Base-by-base conservation (phyloP, 2,329 filamentous ascomycete species). In the Triangularia setosa region DNA sequence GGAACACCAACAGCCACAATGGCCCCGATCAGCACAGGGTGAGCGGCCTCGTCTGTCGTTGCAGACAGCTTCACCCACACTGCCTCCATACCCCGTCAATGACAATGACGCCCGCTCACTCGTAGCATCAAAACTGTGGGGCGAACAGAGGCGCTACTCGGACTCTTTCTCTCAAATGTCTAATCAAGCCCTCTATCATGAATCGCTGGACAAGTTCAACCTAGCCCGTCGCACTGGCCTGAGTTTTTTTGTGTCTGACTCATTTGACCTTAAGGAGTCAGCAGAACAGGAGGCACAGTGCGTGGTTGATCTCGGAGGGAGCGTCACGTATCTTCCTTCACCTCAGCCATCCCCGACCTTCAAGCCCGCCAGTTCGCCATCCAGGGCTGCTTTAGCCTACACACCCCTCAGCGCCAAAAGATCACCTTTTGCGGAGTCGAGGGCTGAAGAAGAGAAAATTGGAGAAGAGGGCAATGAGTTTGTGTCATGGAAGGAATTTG, bases 401-500 rank as follows among this genome's bases (percentile, higher is more conserved):
- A 60, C 58, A 5, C 58, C 58, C 9, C 21, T 25, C 23, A 16
- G 18, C 7, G 57, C 35, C 33, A 35, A 48, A 28, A 23, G 14
- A 24, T 28, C 12, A 11, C 6, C 8, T 40, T 12, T 8, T 18
- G 7, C 25, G 5, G n/a, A 7, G 44, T 52, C 11, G 8, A 23
- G 25, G 12, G 4, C 6, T 8, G 40, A 9, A 16, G 12, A 30
- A 2, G 33, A 40, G 16, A 24, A 52, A 12, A 4, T 4, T 30
- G 12, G n/a, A 16, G 44, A 11, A 16, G n/a, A 25, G 8, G 55
- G 12, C 6, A 14, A 58, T 24, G 53, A 6, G 4, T 64, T 64
- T 52, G 16, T 64, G 23, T 23, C 28, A 21, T 64, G 63, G 63
- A 52, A 12, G 35, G 59, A 61, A 53, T 64, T 23, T 21, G 11